Percentiles rank a stretch among this genome's conserved stretches.
Conservation (phyloP, 164 flowering plant genomes). For the Chimonanthus salicifolius region DNA sequence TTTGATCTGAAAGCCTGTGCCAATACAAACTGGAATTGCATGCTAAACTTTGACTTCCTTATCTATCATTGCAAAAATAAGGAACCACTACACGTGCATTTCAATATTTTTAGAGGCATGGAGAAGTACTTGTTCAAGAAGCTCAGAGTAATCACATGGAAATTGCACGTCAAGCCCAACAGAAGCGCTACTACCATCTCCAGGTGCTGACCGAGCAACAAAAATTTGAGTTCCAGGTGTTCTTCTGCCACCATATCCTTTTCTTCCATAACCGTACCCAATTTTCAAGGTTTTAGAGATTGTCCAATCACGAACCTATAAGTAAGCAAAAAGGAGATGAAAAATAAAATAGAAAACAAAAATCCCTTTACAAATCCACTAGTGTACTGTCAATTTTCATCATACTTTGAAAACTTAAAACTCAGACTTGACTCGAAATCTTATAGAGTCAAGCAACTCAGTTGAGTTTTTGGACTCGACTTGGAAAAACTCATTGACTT, state of each 20-base stretch:
- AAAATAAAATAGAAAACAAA: neutral
- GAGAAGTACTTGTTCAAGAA: conserved; percentile 61
- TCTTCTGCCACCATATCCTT: conserved; percentile 1
- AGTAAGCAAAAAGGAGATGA: no score
- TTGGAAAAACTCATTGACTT: no score
- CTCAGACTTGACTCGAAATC: no score
- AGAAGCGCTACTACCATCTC: conserved; percentile 27
- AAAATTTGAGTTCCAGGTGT: conserved; percentile 13
- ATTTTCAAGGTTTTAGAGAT: neutral
- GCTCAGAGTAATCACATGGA: conserved; percentile 67
- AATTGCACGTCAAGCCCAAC: conserved; percentile 45
- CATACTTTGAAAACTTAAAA: neutral
- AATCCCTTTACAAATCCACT: neutral
- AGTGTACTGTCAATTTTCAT: no score
- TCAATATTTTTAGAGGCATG: neutral
- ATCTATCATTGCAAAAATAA: neutral
- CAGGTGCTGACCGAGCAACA: conserved; percentile 22
- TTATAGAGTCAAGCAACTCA: no score
- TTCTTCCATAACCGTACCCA: neutral
- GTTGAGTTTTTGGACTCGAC: no score
- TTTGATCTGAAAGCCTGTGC: neutral
- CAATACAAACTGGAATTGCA: neutral
- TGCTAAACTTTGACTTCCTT: neutral
- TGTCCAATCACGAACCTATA: neutral
- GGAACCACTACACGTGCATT: neutral